These are phyloP conservation scores for Magnaporthales sp. DNA, from an alignment of 2,329 filamentous ascomycete genomes.

Conservation along the genomic window DNA sequence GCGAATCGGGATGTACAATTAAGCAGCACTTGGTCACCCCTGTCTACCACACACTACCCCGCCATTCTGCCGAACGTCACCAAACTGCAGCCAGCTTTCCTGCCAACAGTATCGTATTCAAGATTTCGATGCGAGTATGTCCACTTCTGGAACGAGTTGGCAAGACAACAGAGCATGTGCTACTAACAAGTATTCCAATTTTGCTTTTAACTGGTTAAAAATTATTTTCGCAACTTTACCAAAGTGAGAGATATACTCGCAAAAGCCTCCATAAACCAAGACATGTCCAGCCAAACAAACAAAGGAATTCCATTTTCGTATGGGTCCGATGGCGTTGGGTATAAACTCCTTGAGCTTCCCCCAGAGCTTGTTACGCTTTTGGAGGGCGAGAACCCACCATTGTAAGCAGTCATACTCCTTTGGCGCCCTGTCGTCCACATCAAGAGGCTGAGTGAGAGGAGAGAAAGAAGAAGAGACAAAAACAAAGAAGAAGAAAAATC, in stretches of 20 bases:
- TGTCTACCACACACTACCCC: neutral
- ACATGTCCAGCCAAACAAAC: constrained; percentile 35
- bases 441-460: too few relatives aligned
- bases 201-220: neutral
- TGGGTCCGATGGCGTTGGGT: constrained; percentile 37
- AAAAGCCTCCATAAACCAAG: neutral
- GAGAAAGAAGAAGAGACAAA: too few relatives aligned
- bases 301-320: constrained; percentile 41
- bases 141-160: neutral
- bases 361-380: constrained; percentile 47
- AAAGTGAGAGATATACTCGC: neutral
- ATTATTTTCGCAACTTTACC: neutral
- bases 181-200: neutral
- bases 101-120: neutral
- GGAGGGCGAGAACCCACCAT: constrained; percentile 42
- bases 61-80: neutral
- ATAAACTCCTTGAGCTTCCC: constrained; percentile 55
- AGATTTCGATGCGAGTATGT: neutral
- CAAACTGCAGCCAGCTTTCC: neutral
- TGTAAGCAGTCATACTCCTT: constrained; percentile 24
- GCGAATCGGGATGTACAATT: neutral
- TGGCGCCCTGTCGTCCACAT: too few relatives aligned
- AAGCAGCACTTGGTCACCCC: constrained; percentile 1
- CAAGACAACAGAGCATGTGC: neutral
- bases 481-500: neutral